Conservation (phyloP, 2,329 filamentous ascomycete genomes). For the Ophiocordyceps camponoti-leonardi region DNA sequence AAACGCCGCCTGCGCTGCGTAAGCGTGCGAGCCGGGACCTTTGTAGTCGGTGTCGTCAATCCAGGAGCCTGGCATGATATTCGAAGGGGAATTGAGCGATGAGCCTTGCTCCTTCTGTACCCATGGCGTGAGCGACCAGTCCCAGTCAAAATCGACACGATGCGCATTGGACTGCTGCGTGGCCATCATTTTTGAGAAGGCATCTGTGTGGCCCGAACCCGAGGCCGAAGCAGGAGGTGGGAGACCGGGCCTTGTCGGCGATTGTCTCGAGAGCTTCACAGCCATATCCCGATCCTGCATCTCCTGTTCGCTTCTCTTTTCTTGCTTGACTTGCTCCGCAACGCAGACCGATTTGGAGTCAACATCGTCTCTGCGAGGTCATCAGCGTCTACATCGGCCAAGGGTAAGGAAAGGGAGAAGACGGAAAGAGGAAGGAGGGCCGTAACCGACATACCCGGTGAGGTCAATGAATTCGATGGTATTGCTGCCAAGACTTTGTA, state of each 20-base stretch:
- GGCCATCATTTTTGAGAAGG: constrained; percentile 4
- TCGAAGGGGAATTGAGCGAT: background rate
- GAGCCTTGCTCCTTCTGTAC: background rate
- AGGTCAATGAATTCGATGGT: constrained; percentile 20
- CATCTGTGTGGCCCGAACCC: constrained; percentile 1
- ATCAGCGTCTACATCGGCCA: constrained; percentile 3
- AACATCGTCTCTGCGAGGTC: constrained; percentile 14
- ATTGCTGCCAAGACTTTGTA: background rate
- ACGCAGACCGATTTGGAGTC: constrained; percentile 11
- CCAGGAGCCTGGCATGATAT: background rate
- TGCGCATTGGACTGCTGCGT: constrained; percentile 4
- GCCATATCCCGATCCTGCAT: constrained; percentile 12
- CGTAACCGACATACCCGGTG: constrained; percentile 16
- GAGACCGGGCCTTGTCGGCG: constrained; percentile 2
- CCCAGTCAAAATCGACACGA: background rate
- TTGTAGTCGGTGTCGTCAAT: background rate
- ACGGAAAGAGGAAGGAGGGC: background rate
- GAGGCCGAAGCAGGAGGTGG: background rate
- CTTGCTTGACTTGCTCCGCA: constrained; percentile 17
- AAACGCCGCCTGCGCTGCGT: background rate
- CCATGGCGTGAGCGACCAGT: background rate
- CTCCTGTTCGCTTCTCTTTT: constrained; percentile 14
- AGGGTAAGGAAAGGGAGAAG: background rate
- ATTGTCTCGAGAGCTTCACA: constrained; percentile 9
- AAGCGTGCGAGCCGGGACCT: background rate